A percentile compares a stretch with the other conserved stretches of the same genome.
Conservation (phyloP, 2,329 filamentous ascomycete species). For the Aureobasidium sp. region DNA sequence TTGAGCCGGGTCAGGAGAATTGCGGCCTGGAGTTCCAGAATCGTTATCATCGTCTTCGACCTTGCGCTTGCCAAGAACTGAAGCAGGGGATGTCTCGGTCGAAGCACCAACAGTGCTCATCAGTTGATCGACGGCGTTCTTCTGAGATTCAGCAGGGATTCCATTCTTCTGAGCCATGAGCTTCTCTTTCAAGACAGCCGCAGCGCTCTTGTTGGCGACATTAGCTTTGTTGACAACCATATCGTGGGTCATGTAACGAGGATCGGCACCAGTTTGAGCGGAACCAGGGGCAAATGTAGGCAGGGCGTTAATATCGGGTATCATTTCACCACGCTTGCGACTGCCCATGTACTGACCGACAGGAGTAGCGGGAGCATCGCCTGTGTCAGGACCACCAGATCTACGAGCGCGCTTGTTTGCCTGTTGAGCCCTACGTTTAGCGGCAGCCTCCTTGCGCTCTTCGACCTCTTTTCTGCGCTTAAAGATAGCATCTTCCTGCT, state of each 20-base stretch:
- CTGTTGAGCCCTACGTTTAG: conserved; percentile 65
- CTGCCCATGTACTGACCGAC: conserved; percentile 21
- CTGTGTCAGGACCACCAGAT: conserved; percentile 25
- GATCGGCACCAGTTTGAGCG: conserved; percentile 45
- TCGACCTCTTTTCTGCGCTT: conserved; percentile 78
- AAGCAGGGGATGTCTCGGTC: conserved; percentile 32
- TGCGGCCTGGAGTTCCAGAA: conserved; percentile 50
- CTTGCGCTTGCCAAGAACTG: conserved; percentile 68
- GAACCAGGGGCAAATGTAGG: conserved; percentile 53
- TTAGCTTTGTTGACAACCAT: conserved; percentile 75
- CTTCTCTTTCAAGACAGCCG: conserved; percentile 76
- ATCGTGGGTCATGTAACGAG: conserved; percentile 67
- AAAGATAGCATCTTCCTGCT: conserved; percentile 92
- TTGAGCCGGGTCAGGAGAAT: conserved; percentile 43
- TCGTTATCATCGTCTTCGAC: conserved; percentile 53
- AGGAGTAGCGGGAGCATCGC: conserved; percentile 26
- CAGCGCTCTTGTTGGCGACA: conserved; percentile 87
- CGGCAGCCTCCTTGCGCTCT: conserved; percentile 72
- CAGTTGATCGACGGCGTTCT: conserved; percentile 18
- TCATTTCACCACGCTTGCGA: conserved; percentile 25
- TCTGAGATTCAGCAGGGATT: conserved; percentile 24
- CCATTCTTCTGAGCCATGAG: conserved; percentile 49
- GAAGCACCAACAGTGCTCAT: conserved; percentile 16
- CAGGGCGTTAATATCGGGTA: conserved; percentile 37
- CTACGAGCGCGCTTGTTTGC: conserved; percentile 21